Base-by-base conservation (phyloP, 306 rosid species). In the Amphicarpaea edgeworthii region DNA sequence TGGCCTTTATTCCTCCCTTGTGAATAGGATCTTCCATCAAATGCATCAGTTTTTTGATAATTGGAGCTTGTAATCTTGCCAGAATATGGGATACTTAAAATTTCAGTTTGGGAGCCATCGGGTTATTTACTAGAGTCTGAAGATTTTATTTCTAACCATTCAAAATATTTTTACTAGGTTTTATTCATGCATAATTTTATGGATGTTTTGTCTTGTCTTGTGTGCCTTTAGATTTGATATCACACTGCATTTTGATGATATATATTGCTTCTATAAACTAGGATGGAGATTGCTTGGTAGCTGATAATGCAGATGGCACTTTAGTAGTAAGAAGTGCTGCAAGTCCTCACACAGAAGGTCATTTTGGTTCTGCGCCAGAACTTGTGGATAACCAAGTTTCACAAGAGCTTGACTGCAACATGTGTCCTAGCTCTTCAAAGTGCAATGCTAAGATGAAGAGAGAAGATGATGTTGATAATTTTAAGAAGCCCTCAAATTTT, bases 231-330 rank as follows among this genome's bases (percentile, higher is more conserved):
- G 76, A 66, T 62, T 76, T 79, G 47, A 61, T 57, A 68, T 65
- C 60, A 38, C 66, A 76, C 54, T 42, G 61, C 58, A 38, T 74
- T 67, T 54, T 81, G 79, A 82, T 78, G 84, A 88, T 73, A 76
- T 79, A 53, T 90, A 66, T 76, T 80, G 81, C 84, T 77, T 77
- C 53, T 79, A 83, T 61, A 60, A 80, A 71, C 75, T 87, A 92
- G 99, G 85, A 76, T 49, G 86, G 82, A 83, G 87, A 77, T 72
- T 72, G 76, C 81, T 72, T 62, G 77, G 85, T 51, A 16, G 75
- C 77, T 68, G 77, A 61, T 37, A 68, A 53, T 61, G 75, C 70
- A 16, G 83, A 81, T 61, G 83, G 67, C 57, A 67, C 77, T 61
- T 55, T 72, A 45, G 88, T 77, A 45, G 86, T 66, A 64, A 84